phyloP scores from a whole-genome alignment of 352 stramenopile species.

The Peronospora tabacina region DNA sequence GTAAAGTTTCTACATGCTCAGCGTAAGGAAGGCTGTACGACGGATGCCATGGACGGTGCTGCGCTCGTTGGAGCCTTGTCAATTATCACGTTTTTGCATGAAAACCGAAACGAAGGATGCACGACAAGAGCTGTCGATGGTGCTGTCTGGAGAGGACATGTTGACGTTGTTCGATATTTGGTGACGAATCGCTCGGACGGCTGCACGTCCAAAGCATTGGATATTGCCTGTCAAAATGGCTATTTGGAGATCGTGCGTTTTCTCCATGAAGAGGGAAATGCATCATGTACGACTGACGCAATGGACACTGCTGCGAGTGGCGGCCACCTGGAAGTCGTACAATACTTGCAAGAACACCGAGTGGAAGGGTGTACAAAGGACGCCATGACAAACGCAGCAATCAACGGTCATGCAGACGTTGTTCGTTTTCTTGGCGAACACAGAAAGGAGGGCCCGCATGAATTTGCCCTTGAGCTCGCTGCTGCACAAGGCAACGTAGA shows the following conservation, averaged over 20 bases:
- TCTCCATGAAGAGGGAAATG: constrained; percentile 18
- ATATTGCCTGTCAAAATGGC: constrained; percentile 28
- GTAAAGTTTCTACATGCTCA: constrained; percentile 26
- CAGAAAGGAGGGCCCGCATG: constrained; percentile 26
- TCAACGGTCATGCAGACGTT: constrained; percentile 22
- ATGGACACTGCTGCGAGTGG: constrained; percentile 32
- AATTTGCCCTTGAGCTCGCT: constrained; percentile 24
- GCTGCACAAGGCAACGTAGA: constrained; percentile 21
- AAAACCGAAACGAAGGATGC: constrained; percentile 26
- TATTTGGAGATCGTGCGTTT: constrained; percentile 24
- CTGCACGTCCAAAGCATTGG: constrained; percentile 28
- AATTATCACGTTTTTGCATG: constrained; percentile 32
- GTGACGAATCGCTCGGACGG: constrained; percentile 24
- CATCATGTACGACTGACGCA: constrained; percentile 19
- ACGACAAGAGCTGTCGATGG: constrained; percentile 29
- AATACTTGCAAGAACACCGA: constrained; percentile 28
- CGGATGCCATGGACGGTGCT: constrained; percentile 32
- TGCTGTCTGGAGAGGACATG: constrained; percentile 26
- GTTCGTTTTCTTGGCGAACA: constrained; percentile 32
- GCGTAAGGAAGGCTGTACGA: constrained; percentile 29
- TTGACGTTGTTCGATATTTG: constrained; percentile 32
- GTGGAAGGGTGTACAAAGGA: constrained; percentile 32
- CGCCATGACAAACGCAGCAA: constrained; percentile 30
- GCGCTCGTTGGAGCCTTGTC: constrained; percentile 26
- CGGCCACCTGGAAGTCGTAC: constrained; percentile 28